phyloP scores from a whole-genome alignment of 495 filamentous ascomycete genomes.

The Penicillium steckii region DNA sequence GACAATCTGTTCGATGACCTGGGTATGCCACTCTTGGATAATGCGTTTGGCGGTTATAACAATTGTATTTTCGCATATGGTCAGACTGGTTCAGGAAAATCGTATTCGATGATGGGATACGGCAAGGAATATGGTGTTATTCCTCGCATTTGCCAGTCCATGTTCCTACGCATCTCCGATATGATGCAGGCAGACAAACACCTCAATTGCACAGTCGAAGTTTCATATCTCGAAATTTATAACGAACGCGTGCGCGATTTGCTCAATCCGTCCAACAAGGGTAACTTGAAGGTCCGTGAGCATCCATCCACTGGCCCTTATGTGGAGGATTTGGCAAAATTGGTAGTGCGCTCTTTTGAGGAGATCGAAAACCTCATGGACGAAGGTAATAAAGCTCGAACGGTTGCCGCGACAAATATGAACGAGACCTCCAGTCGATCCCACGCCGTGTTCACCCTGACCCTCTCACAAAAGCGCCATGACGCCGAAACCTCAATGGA shows the following conservation, averaged over 20 bases:
- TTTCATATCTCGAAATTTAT: constrained; percentile 99
- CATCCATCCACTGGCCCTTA: constrained; percentile 97
- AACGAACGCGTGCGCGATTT: constrained; percentile 97
- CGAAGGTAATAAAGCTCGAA: constrained; percentile 97
- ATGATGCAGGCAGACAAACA: constrained; percentile 72
- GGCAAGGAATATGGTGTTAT: constrained; percentile 96
- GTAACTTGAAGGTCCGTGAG: constrained; percentile 94
- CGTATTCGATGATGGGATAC: constrained; percentile 99
- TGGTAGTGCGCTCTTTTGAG: constrained; percentile 93
- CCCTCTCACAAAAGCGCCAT: constrained; percentile 89
- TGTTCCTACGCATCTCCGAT: constrained; percentile 82
- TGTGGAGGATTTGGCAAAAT: constrained; percentile 94
- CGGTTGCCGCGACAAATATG: constrained; percentile 99
- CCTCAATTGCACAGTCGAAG: constrained; percentile 88
- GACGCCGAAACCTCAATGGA: constrained; percentile 94
- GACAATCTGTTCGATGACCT: constrained; percentile 85
- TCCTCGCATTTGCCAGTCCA: constrained; percentile 94
- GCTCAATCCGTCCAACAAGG: constrained; percentile 93
- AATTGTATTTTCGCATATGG: constrained; percentile 99
- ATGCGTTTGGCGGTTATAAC: constrained; percentile 98
- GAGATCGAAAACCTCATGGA: constrained; percentile 99
- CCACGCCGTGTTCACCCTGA: constrained; percentile 97
- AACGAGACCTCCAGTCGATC: constrained; percentile 98
- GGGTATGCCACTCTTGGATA: constrained; percentile 88
- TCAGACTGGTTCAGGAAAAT: constrained; percentile 97